phyloP scores from a whole-genome alignment of 257 asterid species.

The Primulina huaijiensis region DNA sequence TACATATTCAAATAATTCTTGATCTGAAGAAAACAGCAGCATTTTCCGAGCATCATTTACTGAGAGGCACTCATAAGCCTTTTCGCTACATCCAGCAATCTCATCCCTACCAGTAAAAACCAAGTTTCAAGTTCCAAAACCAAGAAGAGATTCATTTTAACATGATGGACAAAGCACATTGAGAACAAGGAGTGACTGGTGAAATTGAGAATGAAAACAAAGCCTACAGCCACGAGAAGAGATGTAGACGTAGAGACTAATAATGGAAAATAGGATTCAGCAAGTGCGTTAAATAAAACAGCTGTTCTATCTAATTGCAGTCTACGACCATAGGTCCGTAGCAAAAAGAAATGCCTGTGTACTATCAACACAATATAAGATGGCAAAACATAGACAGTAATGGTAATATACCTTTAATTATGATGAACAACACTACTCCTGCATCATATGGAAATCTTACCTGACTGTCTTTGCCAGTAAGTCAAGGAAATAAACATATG shows the following conservation, averaged over 20 bases:
- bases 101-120: slow-evolving; percentile 59
- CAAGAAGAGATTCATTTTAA: slow-evolving; percentile 7
- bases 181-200: background rate
- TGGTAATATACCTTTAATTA: too few species aligned
- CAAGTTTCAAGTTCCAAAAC: slow-evolving; percentile 18
- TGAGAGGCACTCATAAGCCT: slow-evolving; percentile 82
- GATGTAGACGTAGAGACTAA: too few species aligned
- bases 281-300: too few species aligned
- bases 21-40: slow-evolving; percentile 69
- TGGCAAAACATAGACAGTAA: too few species aligned
- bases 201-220: background rate
- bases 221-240: background rate
- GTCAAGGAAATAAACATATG: slow-evolving; percentile 87
- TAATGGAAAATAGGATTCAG: too few species aligned
- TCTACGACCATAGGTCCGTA: background rate
- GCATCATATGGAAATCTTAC: slow-evolving; percentile 26
- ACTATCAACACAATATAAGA: too few species aligned
- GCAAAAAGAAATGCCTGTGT: too few species aligned
- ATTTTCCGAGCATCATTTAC: slow-evolving; percentile 55
- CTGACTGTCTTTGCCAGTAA: slow-evolving; percentile 95
- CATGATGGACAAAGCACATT: background rate
- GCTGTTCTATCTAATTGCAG: background rate
- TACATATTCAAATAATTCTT: slow-evolving; percentile 56
- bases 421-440: too few species aligned
- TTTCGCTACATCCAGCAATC: slow-evolving; percentile 94